These are phyloP conservation scores for Stylosanthes scabra DNA, from an alignment of 331 rosid genomes.

Conservation along the genomic window DNA sequence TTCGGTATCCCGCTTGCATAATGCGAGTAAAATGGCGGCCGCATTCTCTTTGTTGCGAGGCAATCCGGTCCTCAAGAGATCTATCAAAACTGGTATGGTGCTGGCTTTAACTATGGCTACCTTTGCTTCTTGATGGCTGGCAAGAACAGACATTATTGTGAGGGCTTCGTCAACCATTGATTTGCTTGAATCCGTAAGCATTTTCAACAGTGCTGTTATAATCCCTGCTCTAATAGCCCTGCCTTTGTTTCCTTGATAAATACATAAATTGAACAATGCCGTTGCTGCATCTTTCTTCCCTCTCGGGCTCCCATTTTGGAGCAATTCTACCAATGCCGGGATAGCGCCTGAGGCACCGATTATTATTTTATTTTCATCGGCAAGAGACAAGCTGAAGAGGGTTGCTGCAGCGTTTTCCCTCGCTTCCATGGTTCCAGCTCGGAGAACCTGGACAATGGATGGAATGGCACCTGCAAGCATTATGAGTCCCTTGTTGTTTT, in stretches of 20 bases:
- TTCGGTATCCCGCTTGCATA: conserved; percentile 81
- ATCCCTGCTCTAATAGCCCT: conserved; percentile 90
- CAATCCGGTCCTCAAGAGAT: conserved; percentile 80
- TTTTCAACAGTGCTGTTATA: conserved; percentile 69
- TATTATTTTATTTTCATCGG: conserved; percentile 93
- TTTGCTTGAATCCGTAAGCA: conserved; percentile 85
- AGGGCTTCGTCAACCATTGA: conserved; percentile 91
- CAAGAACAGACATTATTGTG: conserved; percentile 93
- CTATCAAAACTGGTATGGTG: conserved; percentile 88
- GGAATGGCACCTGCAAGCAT: conserved; percentile 98
- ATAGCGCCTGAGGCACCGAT: conserved; percentile 97
- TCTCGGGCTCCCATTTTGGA: conserved; percentile 83
- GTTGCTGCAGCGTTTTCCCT: conserved; percentile 98
- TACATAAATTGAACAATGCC: conserved; percentile 89
- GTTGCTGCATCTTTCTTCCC: conserved; percentile 98
- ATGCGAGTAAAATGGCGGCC: conserved; percentile 83
- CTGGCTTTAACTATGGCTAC: conserved; percentile 79
- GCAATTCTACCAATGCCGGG: conserved; percentile 88
- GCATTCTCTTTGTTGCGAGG: conserved; percentile 94
- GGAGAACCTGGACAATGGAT: conserved; percentile 88
- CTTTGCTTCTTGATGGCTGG: conserved; percentile 92
- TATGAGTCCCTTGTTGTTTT: conserved; percentile 89
- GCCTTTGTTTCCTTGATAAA: conserved; percentile 97
- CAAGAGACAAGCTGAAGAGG: conserved; percentile 91
- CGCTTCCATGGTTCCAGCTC: conserved; percentile 94